Percentiles rank a stretch among this genome's conserved stretches.
These are phyloP conservation scores for Talaromyces verruculosus DNA, from an alignment of 2,329 filamentous ascomycete species.

Conservation along the genomic window DNA sequence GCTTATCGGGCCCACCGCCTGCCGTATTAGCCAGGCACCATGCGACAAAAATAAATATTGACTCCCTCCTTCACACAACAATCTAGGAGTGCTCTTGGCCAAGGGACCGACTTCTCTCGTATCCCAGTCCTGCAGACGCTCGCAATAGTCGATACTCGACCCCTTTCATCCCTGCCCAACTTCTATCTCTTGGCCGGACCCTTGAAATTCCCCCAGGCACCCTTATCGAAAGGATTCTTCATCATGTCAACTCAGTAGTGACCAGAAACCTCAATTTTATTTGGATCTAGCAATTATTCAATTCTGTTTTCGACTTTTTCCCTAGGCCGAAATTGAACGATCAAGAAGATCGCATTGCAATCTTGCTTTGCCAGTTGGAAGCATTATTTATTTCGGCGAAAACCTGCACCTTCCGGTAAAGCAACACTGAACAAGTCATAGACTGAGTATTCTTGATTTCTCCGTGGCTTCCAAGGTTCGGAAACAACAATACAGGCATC, in stretches of 20 bases:
- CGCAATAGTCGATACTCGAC: too few relatives aligned
- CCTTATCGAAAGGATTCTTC: constrained; percentile 2
- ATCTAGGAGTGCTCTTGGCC: not conserved
- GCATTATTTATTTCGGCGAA: not conserved
- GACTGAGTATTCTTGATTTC: not conserved
- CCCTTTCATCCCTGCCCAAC: constrained; percentile 9
- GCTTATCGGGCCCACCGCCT: constrained; percentile 22
- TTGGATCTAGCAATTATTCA: not conserved
- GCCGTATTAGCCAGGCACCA: constrained; percentile 15
- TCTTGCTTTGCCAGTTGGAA: not conserved
- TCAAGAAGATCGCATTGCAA: not conserved
- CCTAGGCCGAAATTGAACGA: not conserved
- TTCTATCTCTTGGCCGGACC: not conserved
- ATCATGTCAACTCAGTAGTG: constrained; percentile 13
- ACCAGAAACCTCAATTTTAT: constrained; percentile 1
- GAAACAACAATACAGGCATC: constrained; percentile 8
- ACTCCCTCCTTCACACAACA: constrained; percentile 14
- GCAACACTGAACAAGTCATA: not conserved
- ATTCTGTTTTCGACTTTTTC: not conserved
- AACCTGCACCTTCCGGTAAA: not conserved
- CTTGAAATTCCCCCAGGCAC: not conserved
- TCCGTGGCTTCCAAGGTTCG: not conserved
- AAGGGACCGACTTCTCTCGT: not conserved
- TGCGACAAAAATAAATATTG: constrained; percentile 17
- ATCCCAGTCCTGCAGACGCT: not conserved